Base-by-base conservation (phyloP, 169 alveolate genomes). In the Hammondia hammondi region DNA sequence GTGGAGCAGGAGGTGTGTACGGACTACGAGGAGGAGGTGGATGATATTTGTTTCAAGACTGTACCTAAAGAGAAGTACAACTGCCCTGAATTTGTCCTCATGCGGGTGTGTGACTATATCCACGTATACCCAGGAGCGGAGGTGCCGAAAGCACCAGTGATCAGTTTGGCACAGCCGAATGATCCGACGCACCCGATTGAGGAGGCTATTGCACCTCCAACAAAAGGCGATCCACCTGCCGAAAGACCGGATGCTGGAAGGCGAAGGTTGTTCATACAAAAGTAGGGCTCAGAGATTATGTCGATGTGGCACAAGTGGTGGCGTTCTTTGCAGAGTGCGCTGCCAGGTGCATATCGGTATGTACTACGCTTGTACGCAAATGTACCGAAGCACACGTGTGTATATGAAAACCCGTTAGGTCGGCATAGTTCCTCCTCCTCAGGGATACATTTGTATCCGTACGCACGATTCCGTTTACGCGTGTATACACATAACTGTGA, bases 1-100 rank as follows among this genome's bases (percentile, higher is more conserved):
- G 85, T 73, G 43, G 85, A 73, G 85, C 43, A 73, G 48, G 85
- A 73, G 27, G 85, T 73, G n/a, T 73, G 85, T 73, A 73, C 85
- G 46, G 85, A 73, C 43, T 73, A 73, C 48, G 52, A n/a, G 46
- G 85, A 73, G 46, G 48, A n/a, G 85, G 85, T n/a, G 52, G 85
- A 73, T 27, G 85, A 73, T 12, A 73, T 19, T 37, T 73, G 85
- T 5, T 73, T 35, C 85, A 73, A 73, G 48, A 73, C 85, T 37
- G 85, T 73, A 46, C 43, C 48, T 10, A 37, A 37, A 73, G 85
- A 73, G 85, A n/a, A 37, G 85, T 73, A 73, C 46, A 37, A 6
- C 85, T 73, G 85, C 85, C 85, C 85, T n/a, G 85, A 35, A 3
- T 35, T n/a, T 12, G 27, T 73, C 43, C 85, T n/a, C 32, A 35